A percentile compares a stretch with the other conserved stretches of the same genome.
These are phyloP conservation scores for Rhytidiadelphus loreus DNA, from an alignment of 225 moss, liverwort and hornwort species.

Conservation along the genomic window DNA sequence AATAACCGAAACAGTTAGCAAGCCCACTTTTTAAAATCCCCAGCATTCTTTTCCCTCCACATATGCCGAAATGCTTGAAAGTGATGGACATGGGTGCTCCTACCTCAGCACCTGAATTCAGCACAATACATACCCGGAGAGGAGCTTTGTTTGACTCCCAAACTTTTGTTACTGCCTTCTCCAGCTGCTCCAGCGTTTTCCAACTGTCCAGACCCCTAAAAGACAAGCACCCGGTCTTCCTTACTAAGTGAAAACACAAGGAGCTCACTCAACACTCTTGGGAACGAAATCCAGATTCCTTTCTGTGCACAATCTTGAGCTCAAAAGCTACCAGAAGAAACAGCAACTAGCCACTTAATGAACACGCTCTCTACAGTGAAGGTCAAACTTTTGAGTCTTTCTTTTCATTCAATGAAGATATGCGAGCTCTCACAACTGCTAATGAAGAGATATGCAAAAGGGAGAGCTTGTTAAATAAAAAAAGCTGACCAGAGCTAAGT, in stretches of 20 bases:
- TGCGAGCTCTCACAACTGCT: not conserved
- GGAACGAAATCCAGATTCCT: not conserved
- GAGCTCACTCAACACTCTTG: not conserved
- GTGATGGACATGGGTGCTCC: not conserved
- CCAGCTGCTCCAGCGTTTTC: conserved; percentile 48
- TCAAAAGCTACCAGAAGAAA: not conserved
- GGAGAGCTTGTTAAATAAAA: not conserved
- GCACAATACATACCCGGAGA: conserved; percentile 24
- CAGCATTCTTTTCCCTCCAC: not conserved
- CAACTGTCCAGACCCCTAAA: conserved; percentile 43
- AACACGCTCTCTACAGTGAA: not conserved
- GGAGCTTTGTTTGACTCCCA: conserved; percentile 57
- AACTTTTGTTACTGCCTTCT: conserved; percentile 36
- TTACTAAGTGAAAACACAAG: not conserved
- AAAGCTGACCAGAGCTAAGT: not conserved
- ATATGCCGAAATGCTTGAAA: not conserved
- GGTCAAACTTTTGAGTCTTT: not conserved
- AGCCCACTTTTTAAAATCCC: not conserved
- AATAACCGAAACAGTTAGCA: not conserved
- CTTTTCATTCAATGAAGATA: not conserved
- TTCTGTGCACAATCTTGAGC: not conserved
- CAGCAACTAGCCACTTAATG: not conserved
- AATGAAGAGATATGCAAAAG: not conserved
- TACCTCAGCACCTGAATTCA: not conserved
- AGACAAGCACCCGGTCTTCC: not conserved